Percentiles rank a stretch among this genome's conserved stretches.
phyloP scores from a whole-genome alignment of 2,329 filamentous ascomycete species.

The Pseudopyricularia cyperi region DNA sequence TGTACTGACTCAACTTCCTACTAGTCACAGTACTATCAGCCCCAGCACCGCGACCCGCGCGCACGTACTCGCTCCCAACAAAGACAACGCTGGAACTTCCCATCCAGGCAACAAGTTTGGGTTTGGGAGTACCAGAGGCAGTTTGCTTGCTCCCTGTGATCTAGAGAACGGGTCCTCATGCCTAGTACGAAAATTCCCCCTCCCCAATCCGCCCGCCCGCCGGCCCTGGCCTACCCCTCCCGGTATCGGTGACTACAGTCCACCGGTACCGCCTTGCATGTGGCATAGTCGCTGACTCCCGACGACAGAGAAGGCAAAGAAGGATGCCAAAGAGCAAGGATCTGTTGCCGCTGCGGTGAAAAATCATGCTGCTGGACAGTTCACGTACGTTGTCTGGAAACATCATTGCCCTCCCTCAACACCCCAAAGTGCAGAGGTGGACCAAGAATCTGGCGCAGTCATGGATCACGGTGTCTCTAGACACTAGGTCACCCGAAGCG shows the following conservation, averaged over 20 bases:
- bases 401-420: not conserved
- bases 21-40: not conserved
- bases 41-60: not conserved
- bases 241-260: slow-evolving; percentile 1
- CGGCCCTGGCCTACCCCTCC: not conserved
- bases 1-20: not conserved
- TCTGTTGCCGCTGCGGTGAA: slow-evolving; percentile 40
- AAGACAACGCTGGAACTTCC: not conserved
- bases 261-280: not conserved
- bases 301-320: slow-evolving; percentile 33
- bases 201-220: no score
- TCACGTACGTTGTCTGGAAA: slow-evolving; percentile 28
- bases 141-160: not conserved
- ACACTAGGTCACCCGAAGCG: not conserved
- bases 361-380: slow-evolving; percentile 37
- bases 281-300: not conserved
- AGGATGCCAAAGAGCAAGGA: slow-evolving; percentile 40
- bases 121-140: not conserved
- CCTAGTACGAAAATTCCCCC: not conserved
- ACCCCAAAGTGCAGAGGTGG: no score
- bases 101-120: not conserved
- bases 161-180: slow-evolving; percentile 3
- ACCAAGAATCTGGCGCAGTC: not conserved
- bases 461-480: not conserved
- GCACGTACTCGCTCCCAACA: not conserved